Evolutionary conservation across 2,329 filamentous ascomycete species (phyloP), one percentile per base, ranked within the genome.

Genomic region (Orbilia ellipsospora): DNA sequence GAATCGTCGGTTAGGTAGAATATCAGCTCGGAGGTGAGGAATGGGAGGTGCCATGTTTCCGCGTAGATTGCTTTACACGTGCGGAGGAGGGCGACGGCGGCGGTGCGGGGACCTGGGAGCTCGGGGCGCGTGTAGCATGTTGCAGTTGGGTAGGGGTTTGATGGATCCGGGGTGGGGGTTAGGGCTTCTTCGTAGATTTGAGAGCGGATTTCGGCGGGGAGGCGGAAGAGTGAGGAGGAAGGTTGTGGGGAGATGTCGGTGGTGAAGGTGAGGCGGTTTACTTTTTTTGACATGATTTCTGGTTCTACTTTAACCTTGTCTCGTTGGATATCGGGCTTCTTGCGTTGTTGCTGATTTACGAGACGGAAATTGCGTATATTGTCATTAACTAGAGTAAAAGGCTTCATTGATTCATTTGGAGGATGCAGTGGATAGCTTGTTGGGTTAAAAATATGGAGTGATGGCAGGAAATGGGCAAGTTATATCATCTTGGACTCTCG

Each of bases 181-280:
- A 86, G 79, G 0, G 80, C 82, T 52, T 80, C 81, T 8, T 80
- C 69, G 78, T 86, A 88, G 57, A 88, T 85, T 0, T 80, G 78
- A 73, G 82, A 81, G 65, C 87, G 84, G 13, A 88, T 77, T 78
- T 88, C 87, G 15, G 83, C 82, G 0, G 87, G 86, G 0, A 88
- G 78, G 0, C 8, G 8, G 57, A 74, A 68, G 28, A 74, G 63
- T 0, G 63, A 57, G 51, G 23, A 62, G 15, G 15, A 5, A 10
- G 54, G 15, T 56, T 67, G 62, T 0, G 55, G 62, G 42, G 48
- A 31, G 16, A 50, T 20, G 15, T 1, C 7, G 4, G 42, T 2
- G 42, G 42, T 7, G 23, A 61, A 50, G 6, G 18, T 4, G n/a
- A 50, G 6, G 18, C 12, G 44, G 44, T 8, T 50, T 26, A 36